Evolutionary conservation across 257 asterid species (phyloP).

Genomic region (Scutellaria minor): DNA sequence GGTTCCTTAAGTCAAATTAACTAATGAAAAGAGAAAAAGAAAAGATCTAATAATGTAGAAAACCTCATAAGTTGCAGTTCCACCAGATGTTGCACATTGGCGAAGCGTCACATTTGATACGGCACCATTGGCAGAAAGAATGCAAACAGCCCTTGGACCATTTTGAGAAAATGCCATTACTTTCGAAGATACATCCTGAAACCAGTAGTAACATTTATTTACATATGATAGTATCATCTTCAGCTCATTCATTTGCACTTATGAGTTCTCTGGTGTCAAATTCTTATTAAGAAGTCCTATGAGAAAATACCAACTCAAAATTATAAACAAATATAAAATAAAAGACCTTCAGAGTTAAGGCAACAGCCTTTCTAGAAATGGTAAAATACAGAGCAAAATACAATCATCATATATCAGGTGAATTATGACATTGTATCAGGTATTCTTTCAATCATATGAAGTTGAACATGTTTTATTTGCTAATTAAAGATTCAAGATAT

Average conservation of each 20-base stretch:
- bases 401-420: background rate
- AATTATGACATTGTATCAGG: background rate
- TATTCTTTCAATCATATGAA: conserved; percentile 15
- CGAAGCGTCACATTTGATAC: conserved; percentile 63
- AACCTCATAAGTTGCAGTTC: conserved; percentile 74
- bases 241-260: conserved; percentile 6
- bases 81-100: conserved; percentile 62
- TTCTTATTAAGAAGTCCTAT: background rate
- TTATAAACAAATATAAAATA: background rate
- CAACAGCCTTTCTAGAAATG: background rate
- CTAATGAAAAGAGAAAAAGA: background rate
- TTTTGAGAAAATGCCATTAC: conserved; percentile 64
- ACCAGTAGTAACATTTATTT: conserved; percentile 34
- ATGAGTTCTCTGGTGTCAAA: background rate
- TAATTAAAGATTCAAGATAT: conserved; percentile 4
- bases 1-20: conserved; percentile 8
- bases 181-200: conserved; percentile 67
- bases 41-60: background rate
- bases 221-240: conserved; percentile 25
- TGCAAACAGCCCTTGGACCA: conserved; percentile 58
- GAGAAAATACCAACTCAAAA: conserved; percentile 16
- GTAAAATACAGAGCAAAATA: background rate
- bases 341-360: background rate
- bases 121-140: conserved; percentile 64
- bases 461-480: background rate